Evolutionary conservation across 805 yeast genomes (phyloP), one percentile per base, ranked within the genome.

Genomic region (Wickerhamomyces queroliae): DNA sequence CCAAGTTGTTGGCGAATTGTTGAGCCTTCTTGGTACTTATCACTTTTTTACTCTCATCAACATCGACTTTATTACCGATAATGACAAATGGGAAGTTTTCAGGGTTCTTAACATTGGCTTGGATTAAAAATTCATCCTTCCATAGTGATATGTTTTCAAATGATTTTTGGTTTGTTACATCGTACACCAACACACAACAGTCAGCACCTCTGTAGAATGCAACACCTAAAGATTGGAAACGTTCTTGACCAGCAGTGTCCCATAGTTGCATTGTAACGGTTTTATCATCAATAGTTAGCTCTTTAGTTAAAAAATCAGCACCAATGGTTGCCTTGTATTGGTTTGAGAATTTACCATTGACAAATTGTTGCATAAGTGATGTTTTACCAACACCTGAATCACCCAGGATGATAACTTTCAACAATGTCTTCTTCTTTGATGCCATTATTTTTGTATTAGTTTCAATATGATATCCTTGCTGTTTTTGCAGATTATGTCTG

Each of bases 221-320:
- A 33, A 91, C 97, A 13, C 98, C 98, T 45, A 91, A 70, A 42
- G 95, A 83, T 65, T 93, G 98, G 72, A 91, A 91, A 55, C 99
- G 75, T 64, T 91, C 99, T 68, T 91, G 99, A 27, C 99, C 99
- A 7, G 98, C 98, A 32, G 99, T 91, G 59, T 91, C 99, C 99
- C 99, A 91, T 40, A 93, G 83, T 64, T 85, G 91, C 65, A 67
- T 63, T 6, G 72, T 67, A 13, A 69, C 73, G 12, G 64, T 53
- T 42, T 58, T 56, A 61, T 83, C 93, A 60, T 93, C 98, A 42
- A 93, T 76, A 21, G 73, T 67, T 43, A 91, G 77, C 55, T 91
- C 98, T 62, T 90, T 91, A 28, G 97, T 91, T 47, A 89, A 72
- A 59, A 91, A 91, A 61, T 93, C 98, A 2, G 98, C 98, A 9